A percentile compares a stretch with the other conserved stretches of the same genome.
Evolutionary conservation across 345 rosid species (phyloP).

Genomic region (Eucalyptus microcorys): DNA sequence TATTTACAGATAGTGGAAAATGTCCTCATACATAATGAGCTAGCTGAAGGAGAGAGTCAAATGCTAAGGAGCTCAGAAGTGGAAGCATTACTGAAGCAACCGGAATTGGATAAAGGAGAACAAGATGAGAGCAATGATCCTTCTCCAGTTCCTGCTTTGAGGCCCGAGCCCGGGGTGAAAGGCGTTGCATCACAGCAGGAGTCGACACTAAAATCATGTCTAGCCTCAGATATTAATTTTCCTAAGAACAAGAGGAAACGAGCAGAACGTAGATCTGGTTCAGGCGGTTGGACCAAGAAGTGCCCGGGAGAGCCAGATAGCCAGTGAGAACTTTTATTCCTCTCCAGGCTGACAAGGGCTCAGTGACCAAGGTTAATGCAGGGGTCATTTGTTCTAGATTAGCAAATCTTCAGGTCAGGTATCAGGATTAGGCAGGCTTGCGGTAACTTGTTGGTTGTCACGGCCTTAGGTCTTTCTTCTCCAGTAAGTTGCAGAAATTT

Average conservation of each 20-base stretch:
- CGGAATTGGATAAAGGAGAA: constrained; percentile 29
- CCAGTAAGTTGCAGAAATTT: neutral
- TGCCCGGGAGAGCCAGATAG: constrained; percentile 59
- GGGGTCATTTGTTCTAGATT: neutral
- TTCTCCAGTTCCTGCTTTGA: constrained; percentile 14
- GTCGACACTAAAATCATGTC: constrained; percentile 51
- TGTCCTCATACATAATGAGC: constrained; percentile 37
- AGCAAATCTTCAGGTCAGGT: neutral
- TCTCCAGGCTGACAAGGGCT: neutral
- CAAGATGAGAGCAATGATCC: constrained; percentile 43
- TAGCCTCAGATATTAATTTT: constrained; percentile 56
- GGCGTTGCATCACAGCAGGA: constrained; percentile 9
- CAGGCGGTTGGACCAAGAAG: constrained; percentile 63
- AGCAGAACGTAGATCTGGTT: constrained; percentile 72
- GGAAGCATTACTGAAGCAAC: constrained; percentile 13
- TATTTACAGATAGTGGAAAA: constrained; percentile 45
- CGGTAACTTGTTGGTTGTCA: neutral
- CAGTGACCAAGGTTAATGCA: neutral
- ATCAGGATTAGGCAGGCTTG: neutral
- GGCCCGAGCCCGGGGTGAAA: constrained; percentile 10
- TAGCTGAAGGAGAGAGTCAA: constrained; percentile 30
- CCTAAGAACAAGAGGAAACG: constrained; percentile 83
- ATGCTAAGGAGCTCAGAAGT: constrained; percentile 15
- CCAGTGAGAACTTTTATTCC: constrained; percentile 19
- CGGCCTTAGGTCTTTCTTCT: neutral